phyloP scores from a whole-genome alignment of 78 protist species.

The Dictyostelium firmibasis region DNA sequence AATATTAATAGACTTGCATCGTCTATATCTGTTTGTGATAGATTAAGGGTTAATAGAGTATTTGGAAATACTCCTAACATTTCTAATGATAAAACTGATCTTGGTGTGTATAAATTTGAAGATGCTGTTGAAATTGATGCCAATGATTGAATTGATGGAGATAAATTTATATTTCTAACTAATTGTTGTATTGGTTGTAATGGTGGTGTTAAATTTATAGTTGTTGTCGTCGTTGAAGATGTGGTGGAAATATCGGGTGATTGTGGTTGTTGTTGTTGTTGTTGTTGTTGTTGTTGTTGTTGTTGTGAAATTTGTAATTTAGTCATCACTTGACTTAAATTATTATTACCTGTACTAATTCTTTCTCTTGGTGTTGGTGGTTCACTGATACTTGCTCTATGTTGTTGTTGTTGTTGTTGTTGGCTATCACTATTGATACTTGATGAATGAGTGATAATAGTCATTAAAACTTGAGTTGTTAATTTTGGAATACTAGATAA shows the following conservation, averaged over 20 bases:
- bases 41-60: not conserved
- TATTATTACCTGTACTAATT: not conserved
- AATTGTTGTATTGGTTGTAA: not conserved
- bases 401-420: not conserved
- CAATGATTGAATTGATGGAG: slow-evolving; percentile 31
- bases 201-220: not conserved
- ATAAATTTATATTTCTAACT: not conserved
- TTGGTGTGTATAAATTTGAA: not conserved
- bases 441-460: not conserved
- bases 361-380: slow-evolving; percentile 18
- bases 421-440: not conserved
- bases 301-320: not conserved
- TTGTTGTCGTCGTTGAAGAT: not conserved
- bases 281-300: not conserved
- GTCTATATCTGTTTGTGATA: slow-evolving; percentile 37
- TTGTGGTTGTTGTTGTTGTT: not conserved
- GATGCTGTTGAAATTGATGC: not conserved
- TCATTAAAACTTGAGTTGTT: not conserved
- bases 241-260: not conserved
- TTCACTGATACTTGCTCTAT: not conserved
- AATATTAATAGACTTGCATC: slow-evolving; percentile 15
- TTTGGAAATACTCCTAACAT: not conserved
- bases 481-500: not conserved
- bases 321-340: not conserved
- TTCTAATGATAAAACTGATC: not conserved